Evolutionary conservation across 768 basidiomycete species (phyloP).

Genomic region (Chiua virens): DNA sequence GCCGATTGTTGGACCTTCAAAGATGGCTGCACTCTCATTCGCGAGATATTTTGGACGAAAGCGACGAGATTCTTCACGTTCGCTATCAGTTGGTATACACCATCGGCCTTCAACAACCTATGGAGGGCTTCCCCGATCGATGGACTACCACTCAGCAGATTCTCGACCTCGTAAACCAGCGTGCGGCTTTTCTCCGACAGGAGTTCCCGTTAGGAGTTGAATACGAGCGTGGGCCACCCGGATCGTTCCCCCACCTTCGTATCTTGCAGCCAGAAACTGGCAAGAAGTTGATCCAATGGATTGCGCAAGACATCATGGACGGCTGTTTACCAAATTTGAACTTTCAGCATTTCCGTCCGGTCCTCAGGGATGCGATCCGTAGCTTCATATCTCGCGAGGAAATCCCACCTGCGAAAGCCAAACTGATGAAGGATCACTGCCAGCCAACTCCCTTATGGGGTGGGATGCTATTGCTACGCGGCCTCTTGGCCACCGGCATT

Average conservation of each 20-base stretch:
- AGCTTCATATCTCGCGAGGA: slow-evolving; percentile 7
- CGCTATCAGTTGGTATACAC: slow-evolving; percentile 52
- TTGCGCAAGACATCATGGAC: slow-evolving; percentile 10
- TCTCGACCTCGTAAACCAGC: slow-evolving; percentile 28
- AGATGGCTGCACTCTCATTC: slow-evolving; percentile 18
- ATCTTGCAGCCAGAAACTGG: slow-evolving; percentile 12
- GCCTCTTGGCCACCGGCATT: slow-evolving; percentile 25
- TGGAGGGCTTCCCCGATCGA: slow-evolving; percentile 44
- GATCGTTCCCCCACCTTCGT: slow-evolving; percentile 12
- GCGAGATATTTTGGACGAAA: slow-evolving; percentile 24
- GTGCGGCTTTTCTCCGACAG: neutral
- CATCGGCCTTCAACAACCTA: slow-evolving; percentile 33
- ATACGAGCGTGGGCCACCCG: neutral
- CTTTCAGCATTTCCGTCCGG: slow-evolving; percentile 3
- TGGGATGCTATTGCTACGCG: slow-evolving; percentile 22
- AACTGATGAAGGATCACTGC: neutral
- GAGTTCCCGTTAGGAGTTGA: slow-evolving; percentile 11
- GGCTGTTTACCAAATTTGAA: slow-evolving; percentile 6
- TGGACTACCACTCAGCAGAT: slow-evolving; percentile 44
- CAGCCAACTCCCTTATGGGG: slow-evolving; percentile 3
- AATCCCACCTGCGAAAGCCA: neutral
- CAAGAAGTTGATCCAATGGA: slow-evolving; percentile 3
- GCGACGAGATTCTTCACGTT: slow-evolving; percentile 42
- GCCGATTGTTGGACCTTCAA: slow-evolving; percentile 19
- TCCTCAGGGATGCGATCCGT: neutral